phyloP scores from a whole-genome alignment of 768 basidiomycete genomes.

The Pleurotus pulmonarius region DNA sequence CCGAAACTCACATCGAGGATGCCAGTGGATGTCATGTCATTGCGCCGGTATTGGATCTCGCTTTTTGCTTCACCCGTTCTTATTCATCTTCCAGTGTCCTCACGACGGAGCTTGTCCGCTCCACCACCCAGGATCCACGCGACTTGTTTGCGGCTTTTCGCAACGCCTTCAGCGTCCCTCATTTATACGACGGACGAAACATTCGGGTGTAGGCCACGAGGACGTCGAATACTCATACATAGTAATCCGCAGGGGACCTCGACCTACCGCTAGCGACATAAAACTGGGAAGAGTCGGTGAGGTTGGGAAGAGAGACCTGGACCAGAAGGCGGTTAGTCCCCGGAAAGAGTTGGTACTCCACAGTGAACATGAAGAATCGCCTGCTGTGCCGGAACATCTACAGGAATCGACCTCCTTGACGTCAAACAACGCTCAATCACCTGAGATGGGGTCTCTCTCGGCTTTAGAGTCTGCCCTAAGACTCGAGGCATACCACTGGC shows the following conservation, averaged over 20 bases:
- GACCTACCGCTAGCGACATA: conserved; percentile 44
- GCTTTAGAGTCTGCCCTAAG: conserved; percentile 55
- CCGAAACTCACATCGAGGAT: conserved; percentile 28
- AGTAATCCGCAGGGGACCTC: conserved; percentile 73
- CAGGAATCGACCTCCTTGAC: conserved; percentile 8
- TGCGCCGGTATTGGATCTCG: conserved; percentile 64
- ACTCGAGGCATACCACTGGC: conserved; percentile 82
- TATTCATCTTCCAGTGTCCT: conserved; percentile 60
- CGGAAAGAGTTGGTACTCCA: conserved; percentile 41
- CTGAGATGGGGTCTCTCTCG: conserved; percentile 13
- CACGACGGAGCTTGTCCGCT: conserved; percentile 88
- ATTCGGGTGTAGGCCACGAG: conserved; percentile 80
- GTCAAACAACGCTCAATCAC: conserved; percentile 3
- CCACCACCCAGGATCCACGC: conserved; percentile 45
- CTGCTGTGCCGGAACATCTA: conserved; percentile 8
- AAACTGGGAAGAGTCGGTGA: conserved; percentile 50
- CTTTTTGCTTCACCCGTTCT: conserved; percentile 7
- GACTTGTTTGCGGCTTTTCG: conserved; percentile 74
- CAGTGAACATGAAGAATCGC: conserved; percentile 21
- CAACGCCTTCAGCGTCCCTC: conserved; percentile 85
- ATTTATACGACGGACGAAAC: conserved; percentile 86
- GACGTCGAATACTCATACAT: conserved; percentile 89
- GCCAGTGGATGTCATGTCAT: conserved; percentile 74
- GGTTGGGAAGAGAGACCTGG: conserved; percentile 43
- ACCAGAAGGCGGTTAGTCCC: conserved; percentile 26